phyloP scores from a whole-genome alignment of 352 stramenopile genomes.

The Pythium grandisporangium region DNA sequence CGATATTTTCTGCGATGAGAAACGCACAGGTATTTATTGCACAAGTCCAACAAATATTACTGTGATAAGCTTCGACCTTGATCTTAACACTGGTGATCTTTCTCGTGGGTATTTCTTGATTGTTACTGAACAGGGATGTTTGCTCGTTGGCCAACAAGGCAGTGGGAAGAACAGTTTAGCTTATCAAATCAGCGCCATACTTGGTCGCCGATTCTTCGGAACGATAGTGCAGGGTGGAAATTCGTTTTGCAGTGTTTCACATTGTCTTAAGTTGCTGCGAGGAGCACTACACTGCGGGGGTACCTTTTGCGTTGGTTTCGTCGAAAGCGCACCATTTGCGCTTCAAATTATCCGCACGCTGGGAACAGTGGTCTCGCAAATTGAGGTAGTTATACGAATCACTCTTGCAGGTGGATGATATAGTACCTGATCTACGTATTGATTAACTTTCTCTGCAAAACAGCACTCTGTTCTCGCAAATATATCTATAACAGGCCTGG shows the following conservation, averaged over 20 bases:
- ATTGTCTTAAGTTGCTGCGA: conserved; percentile 23
- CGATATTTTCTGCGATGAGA: conserved; percentile 35
- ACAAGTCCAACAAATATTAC: too few relatives aligned
- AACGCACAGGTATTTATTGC: conserved; percentile 17
- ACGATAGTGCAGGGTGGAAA: conserved; percentile 1
- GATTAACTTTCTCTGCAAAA: too few relatives aligned
- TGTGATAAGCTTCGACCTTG: not conserved
- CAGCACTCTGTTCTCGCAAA: conserved; percentile 9
- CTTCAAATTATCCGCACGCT: conserved; percentile 9
- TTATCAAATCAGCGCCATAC: conserved; percentile 26
- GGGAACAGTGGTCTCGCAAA: not conserved
- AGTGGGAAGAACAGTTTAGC: conserved; percentile 30
- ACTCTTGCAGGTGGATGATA: too few relatives aligned
- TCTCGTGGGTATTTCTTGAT: too few relatives aligned
- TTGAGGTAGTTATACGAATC: conserved; percentile 14
- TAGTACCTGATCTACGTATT: too few relatives aligned
- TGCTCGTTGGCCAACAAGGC: conserved; percentile 12
- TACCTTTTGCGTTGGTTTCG: conserved; percentile 8
- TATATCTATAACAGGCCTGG: conserved; percentile 9
- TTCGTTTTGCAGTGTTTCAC: conserved; percentile 16
- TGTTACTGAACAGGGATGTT: conserved; percentile 5
- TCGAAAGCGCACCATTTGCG: not conserved
- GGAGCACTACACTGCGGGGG: conserved; percentile 17
- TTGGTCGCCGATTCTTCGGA: conserved; percentile 34
- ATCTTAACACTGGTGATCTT: too few relatives aligned